Conservation (phyloP, 2,329 filamentous ascomycete genomes). For the Hypoxylon sp. region DNA sequence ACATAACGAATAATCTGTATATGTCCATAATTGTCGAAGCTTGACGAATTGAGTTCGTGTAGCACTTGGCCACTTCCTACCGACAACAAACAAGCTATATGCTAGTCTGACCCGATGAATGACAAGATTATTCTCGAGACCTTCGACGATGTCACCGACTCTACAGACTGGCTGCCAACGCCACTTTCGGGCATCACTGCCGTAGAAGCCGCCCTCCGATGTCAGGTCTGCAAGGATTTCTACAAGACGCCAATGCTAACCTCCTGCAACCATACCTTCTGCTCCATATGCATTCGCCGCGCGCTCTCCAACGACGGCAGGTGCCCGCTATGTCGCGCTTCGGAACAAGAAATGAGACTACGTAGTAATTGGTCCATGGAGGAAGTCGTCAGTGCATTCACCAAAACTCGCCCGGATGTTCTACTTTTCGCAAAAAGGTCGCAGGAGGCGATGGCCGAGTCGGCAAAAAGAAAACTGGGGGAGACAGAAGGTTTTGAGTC, state of each 20-base stretch:
- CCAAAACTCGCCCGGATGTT: conserved; percentile 72
- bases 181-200: conserved; percentile 75
- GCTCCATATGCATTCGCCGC: conserved; percentile 93
- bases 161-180: conserved; percentile 87
- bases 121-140: conserved; percentile 32
- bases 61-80: not conserved
- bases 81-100: not conserved
- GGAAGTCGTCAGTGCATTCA: conserved; percentile 86
- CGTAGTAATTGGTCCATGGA: conserved; percentile 88
- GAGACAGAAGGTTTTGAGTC: conserved; percentile 49
- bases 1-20: conserved; percentile 2
- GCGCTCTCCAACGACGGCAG: conserved; percentile 86
- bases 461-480: conserved; percentile 68
- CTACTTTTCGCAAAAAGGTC: conserved; percentile 74
- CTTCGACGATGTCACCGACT: conserved; percentile 73
- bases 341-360: conserved; percentile 87
- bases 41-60: conserved; percentile 2
- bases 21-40: not conserved
- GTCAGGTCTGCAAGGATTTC: conserved; percentile 98
- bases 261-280: conserved; percentile 95
- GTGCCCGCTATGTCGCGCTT: conserved; percentile 85
- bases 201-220: conserved; percentile 89
- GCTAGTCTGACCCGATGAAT: conserved; percentile 39
- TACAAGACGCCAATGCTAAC: conserved; percentile 96
- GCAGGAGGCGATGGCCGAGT: conserved; percentile 45